phyloP scores from a whole-genome alignment of 2,329 filamentous ascomycete species.

The Colletotrichum chrysophilum region DNA sequence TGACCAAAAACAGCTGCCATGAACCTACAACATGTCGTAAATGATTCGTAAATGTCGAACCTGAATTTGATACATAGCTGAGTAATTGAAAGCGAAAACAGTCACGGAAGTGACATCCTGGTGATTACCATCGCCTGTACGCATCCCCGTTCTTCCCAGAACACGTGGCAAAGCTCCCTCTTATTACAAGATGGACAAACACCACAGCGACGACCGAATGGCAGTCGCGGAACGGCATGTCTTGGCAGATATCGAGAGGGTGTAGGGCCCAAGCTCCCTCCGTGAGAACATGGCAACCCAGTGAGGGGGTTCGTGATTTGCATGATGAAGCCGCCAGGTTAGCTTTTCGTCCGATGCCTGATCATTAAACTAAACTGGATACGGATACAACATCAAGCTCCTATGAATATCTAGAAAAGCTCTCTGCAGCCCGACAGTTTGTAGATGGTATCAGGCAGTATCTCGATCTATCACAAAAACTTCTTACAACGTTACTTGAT shows the following conservation, averaged over 20 bases:
- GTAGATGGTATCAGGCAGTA: neutral
- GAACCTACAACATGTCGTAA: neutral
- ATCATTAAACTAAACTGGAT: neutral
- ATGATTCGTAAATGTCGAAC: neutral
- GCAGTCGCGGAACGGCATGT: neutral
- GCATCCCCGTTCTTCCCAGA: rapidly evolving
- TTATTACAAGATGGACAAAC: neutral
- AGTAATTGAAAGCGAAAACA: neutral
- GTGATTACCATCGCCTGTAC: neutral
- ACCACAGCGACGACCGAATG: neutral
- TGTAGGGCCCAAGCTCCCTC: neutral
- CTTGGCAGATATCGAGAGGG: neutral
- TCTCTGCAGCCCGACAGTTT: neutral
- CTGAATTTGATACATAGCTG: neutral
- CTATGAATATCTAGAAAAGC: neutral
- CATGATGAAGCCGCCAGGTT: neutral
- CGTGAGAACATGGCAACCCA: neutral
- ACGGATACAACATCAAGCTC: neutral
- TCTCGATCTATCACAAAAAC: neutral
- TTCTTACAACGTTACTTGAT: neutral
- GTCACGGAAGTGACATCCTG: neutral
- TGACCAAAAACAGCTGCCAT: neutral
- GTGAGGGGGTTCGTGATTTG: neutral
- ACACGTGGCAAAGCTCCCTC: neutral
- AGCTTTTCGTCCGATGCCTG: neutral